Percentiles rank a stretch among this genome's conserved stretches.
Conservation (phyloP, 495 filamentous ascomycete genomes). For the Xylaria castorea region DNA sequence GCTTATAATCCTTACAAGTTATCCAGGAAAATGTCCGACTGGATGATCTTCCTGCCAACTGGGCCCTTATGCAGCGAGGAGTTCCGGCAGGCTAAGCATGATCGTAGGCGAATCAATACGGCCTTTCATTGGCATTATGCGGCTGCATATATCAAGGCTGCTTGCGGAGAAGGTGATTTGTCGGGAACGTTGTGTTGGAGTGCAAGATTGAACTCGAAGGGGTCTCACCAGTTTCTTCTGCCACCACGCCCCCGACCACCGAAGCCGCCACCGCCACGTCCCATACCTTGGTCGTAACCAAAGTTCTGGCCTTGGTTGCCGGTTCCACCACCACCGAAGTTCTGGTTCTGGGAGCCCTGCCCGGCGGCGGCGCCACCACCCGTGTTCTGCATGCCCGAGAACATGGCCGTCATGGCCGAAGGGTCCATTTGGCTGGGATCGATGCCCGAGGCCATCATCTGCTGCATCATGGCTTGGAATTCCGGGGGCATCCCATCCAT, state of each 20-base stretch:
- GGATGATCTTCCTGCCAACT: not conserved
- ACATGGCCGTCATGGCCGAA: slow-evolving; percentile 57
- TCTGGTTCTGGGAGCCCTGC: slow-evolving; percentile 54
- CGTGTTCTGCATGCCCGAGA: slow-evolving; percentile 51
- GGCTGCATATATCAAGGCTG: not conserved
- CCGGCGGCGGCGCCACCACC: slow-evolving; percentile 46
- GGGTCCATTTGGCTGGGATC: slow-evolving; percentile 82
- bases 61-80: not conserved
- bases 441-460: slow-evolving; percentile 83
- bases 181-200: no score
- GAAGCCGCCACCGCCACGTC: slow-evolving; percentile 50
- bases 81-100: not conserved
- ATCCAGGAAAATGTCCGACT: not conserved
- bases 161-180: not conserved
- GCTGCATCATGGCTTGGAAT: slow-evolving; percentile 82
- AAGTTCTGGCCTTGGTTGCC: slow-evolving; percentile 61
- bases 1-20: not conserved
- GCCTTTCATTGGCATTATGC: not conserved
- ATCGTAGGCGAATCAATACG: not conserved
- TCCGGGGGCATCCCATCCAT: slow-evolving; percentile 76
- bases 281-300: slow-evolving; percentile 63
- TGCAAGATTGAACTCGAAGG: not conserved
- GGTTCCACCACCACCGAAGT: slow-evolving; percentile 50
- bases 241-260: slow-evolving; percentile 50
- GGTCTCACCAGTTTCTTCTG: slow-evolving; percentile 43